These are phyloP conservation scores for Schizochytrium sp. DNA, from an alignment of 108 stramenopile genomes.

Conservation along the genomic window DNA sequence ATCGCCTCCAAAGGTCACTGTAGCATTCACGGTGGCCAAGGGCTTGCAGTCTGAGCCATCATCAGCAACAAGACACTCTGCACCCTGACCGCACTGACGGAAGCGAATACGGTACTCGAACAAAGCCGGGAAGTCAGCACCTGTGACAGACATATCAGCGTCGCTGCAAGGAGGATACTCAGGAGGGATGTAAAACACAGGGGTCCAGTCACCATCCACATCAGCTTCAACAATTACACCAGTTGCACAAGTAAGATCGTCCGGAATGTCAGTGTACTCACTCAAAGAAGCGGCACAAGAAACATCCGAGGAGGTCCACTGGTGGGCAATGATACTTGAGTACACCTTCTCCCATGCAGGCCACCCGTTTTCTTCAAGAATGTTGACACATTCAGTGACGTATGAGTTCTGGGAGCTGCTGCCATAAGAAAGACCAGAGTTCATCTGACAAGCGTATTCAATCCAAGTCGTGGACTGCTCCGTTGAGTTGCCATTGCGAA, in stretches of 20 bases:
- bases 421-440: too few species aligned
- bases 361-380: too few species aligned
- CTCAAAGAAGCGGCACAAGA: background rate
- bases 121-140: slow-evolving; percentile 8
- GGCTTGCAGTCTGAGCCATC: slow-evolving; percentile 18
- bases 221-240: background rate
- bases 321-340: background rate
- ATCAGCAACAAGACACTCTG: background rate
- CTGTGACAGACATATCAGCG: background rate
- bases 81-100: slow-evolving; percentile 15
- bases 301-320: background rate
- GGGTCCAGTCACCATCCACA: background rate
- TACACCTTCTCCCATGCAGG: background rate
- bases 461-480: too few species aligned
- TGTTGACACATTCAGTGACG: too few species aligned
- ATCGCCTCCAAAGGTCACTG: background rate
- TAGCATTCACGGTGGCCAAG: background rate
- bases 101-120: slow-evolving; percentile 25
- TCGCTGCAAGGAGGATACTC: background rate
- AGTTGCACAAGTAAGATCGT: background rate
- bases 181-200: slow-evolving; percentile 8
- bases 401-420: too few species aligned
- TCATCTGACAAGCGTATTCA: too few species aligned
- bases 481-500: background rate
- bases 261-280: background rate